Conservation (phyloP, 441 rosid genomes). For the Omphalea diandra region DNA sequence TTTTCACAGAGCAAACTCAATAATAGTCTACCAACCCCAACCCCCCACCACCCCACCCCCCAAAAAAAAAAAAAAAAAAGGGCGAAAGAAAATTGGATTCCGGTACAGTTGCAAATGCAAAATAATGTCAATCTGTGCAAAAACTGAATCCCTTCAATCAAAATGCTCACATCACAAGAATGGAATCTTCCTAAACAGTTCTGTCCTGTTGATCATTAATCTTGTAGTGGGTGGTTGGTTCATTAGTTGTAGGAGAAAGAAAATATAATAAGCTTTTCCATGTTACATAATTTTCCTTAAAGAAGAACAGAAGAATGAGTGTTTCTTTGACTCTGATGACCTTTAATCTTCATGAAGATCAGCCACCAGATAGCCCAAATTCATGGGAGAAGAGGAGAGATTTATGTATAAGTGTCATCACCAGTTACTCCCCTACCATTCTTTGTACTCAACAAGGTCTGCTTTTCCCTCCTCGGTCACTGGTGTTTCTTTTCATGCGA, state of each 20-base stretch:
- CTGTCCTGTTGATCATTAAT: constrained; percentile 28
- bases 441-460: constrained; percentile 95
- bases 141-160: no score
- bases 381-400: constrained; percentile 85
- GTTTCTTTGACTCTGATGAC: constrained; percentile 86
- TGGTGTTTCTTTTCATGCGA: constrained; percentile 10
- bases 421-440: constrained; percentile 77
- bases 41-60: no score
- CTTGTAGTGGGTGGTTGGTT: constrained; percentile 39
- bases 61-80: no score
- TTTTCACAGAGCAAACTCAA: no score
- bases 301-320: no score
- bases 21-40: no score
- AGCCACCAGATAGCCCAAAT: constrained; percentile 74
- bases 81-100: no score
- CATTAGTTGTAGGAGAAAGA: constrained; percentile 20
- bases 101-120: no score
- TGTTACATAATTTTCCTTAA: no score
- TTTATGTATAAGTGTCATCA: constrained; percentile 79
- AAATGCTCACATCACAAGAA: constrained; percentile 12
- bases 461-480: not conserved
- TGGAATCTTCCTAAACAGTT: constrained; percentile 16
- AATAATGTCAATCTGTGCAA: no score
- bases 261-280: not conserved
- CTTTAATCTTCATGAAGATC: constrained; percentile 84